Base-by-base conservation (phyloP, 1,139 yeast genomes). In the Lodderomyces jiufengensis region DNA sequence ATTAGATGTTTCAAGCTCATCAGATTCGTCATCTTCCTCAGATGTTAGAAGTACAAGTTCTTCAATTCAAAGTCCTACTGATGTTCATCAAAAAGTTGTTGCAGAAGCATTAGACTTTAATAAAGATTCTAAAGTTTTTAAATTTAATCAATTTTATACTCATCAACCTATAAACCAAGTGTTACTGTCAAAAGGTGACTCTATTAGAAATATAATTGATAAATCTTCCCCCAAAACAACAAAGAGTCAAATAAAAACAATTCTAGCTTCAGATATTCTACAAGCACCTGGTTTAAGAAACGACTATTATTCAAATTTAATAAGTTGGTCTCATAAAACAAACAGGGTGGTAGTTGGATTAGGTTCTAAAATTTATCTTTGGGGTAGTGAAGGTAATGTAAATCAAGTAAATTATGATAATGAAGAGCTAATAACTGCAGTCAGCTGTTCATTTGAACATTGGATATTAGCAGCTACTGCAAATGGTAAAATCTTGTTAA, bases 261-360 rank as follows among this genome's bases (percentile, higher is more conserved):
- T 43, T 10, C 33, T 43, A 34, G 52, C 50, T 3, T 42, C 40
- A 9, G 48, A 43, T 34, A 45, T 46, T 14, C 33, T 86, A 15
- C 87, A 82, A 51, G 95, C 95, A 0, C 92, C 90, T 0, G 79
- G 80, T 0, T 59, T 88, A 35, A 65, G 84, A 40, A 83, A 86
- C 51, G 96, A 88, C 54, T 88, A 80, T 54, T 88, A 88, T 57
- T 73, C 87, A 1, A 84, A 85, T 50, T 63, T 84, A 33, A 74
- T 87, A 0, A 75, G 90, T 9, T 87, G 95, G 95, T 79, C 90
- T 0, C 54, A 56, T 3, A 52, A 52, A 18, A 59, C 76, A 1
- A 70, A 70, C 20, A 66, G 66, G 23, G 63, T 87, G 0, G 84
- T 83, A 0, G 90, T 87, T 1, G 97, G 92, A 0, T 59, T 87